phyloP scores from a whole-genome alignment of 352 stramenopile genomes.

The Discostella stelligera region DNA sequence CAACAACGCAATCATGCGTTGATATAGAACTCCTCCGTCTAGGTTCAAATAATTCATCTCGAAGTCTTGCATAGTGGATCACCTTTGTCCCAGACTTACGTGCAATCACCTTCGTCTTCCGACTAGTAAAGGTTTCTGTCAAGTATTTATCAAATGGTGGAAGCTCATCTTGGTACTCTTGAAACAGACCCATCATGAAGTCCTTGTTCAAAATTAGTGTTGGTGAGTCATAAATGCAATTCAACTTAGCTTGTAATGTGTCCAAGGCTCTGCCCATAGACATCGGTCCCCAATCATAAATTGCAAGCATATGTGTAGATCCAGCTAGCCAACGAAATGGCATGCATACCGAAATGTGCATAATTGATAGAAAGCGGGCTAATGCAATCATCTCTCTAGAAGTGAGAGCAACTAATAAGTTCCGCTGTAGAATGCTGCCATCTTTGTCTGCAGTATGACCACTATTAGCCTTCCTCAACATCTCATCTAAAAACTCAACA shows the following conservation, averaged over 20 bases:
- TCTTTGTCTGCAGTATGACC: background rate
- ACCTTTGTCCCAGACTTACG: conserved; percentile 6
- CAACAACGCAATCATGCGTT: background rate
- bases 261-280: conserved; percentile 15
- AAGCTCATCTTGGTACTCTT: conserved; percentile 4
- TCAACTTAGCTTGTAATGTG: conserved; percentile 3
- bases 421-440: conserved; percentile 11
- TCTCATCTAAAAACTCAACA: conserved; percentile 30
- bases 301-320: conserved; percentile 8
- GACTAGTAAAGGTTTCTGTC: conserved; percentile 7
- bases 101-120: conserved; percentile 9
- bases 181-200: conserved; percentile 31
- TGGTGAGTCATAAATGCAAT: background rate
- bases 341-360: conserved; percentile 28
- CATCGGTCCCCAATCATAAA: conserved; percentile 16
- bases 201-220: conserved; percentile 8
- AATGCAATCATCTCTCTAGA: conserved; percentile 23
- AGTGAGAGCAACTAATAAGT: conserved; percentile 14
- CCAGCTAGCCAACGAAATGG: conserved; percentile 24
- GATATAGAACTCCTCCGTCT: background rate
- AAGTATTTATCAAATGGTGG: conserved; percentile 19
- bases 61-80: conserved; percentile 5
- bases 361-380: conserved; percentile 18
- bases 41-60: conserved; percentile 7
- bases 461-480: background rate